Evolutionary conservation across 2,329 filamentous ascomycete genomes (phyloP).

Genomic region (Exophiala sp.): DNA sequence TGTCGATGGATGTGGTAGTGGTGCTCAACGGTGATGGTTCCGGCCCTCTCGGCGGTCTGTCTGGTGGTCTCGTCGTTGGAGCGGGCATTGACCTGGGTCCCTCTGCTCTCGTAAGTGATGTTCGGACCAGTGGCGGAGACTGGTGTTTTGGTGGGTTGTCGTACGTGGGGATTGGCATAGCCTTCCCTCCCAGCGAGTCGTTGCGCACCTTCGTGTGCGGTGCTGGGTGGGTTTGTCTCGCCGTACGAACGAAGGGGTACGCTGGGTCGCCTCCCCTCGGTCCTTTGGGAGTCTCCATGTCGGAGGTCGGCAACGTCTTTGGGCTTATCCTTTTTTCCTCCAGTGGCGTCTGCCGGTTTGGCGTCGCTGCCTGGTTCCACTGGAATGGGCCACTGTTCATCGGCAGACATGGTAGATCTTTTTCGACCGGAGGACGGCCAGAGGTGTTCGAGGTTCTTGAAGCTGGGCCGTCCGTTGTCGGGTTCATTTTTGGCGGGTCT

Average conservation of each 20-base stretch:
- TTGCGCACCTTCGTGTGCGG: neutral
- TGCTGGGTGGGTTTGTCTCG: conserved; percentile 8
- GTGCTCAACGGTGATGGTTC: conserved; percentile 28
- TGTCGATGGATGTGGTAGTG: conserved; percentile 42
- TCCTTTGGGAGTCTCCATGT: conserved; percentile 1
- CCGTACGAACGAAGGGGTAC: conserved; percentile 10
- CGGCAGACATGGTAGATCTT: conserved; percentile 28
- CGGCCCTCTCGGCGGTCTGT: conserved; percentile 8
- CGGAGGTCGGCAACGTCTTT: neutral
- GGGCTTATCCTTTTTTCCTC: neutral
- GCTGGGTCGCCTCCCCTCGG: conserved; percentile 13
- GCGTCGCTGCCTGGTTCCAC: conserved; percentile 13
- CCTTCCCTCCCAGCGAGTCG: conserved; percentile 8
- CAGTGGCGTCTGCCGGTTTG: neutral
- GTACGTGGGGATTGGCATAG: conserved; percentile 19
- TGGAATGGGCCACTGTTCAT: conserved; percentile 28
- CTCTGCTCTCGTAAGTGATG: conserved; percentile 22
- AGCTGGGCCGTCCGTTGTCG: conserved; percentile 6
- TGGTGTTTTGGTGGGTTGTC: conserved; percentile 29
- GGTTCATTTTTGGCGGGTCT: conserved; percentile 18
- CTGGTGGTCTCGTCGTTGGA: neutral
- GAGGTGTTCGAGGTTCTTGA: conserved; percentile 17
- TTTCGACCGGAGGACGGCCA: conserved; percentile 17
- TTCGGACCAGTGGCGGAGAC: conserved; percentile 29
- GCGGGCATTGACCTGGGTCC: conserved; percentile 19